Base-by-base conservation (phyloP, 1,139 yeast species). In the Saccharomyces hybrid region DNA sequence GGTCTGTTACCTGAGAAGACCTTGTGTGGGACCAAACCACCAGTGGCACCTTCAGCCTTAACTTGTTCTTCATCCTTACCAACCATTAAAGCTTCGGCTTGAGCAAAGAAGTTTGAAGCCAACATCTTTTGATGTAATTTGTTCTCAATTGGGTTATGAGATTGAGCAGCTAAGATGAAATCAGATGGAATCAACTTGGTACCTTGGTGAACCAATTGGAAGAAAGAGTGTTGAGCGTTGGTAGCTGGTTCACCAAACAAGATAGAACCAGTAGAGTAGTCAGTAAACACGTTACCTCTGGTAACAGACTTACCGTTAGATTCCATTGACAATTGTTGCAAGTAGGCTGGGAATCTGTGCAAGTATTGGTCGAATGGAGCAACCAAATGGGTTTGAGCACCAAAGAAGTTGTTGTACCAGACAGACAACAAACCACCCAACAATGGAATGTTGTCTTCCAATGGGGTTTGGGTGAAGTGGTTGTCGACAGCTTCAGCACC, bases 131-230 rank as follows among this genome's bases (percentile, higher is more conserved):
- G 99, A 79, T 93, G 99, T 71, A 88, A 78, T 81, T 91, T 91
- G 75, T 82, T 74, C 75, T 88, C 95, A 68, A 93, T 86, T 70
- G 99, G 99, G 83, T 93, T 93, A 79, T 93, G 99, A 52, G 97
- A 89, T 78, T 90, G 84, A 54, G 98, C 98, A 67, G 99, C 97
- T 68, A 93, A 76, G 70, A 93, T 89, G 77, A 93, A 93, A 75
- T 93, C 99, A 48, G 98, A 78, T 66, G 99, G 99, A 66, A 93
- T 93, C 73, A 91, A 79, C 79, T 93, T 93, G 63, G 99, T 90
- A 71, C 99, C 99, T 78, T 93, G 99, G 77, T 93, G 99, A 57
- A 93, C 96, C 75, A 93, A 83, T 78, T 93, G 99, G 93, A 93
- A 93, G 86, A 93, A 93, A 42, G 98, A 91, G 78, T 93, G 99